Evolutionary conservation across 257 asterid species (phyloP), one percentile per base, ranked within the genome.

Genomic region (Solanum chilense): DNA sequence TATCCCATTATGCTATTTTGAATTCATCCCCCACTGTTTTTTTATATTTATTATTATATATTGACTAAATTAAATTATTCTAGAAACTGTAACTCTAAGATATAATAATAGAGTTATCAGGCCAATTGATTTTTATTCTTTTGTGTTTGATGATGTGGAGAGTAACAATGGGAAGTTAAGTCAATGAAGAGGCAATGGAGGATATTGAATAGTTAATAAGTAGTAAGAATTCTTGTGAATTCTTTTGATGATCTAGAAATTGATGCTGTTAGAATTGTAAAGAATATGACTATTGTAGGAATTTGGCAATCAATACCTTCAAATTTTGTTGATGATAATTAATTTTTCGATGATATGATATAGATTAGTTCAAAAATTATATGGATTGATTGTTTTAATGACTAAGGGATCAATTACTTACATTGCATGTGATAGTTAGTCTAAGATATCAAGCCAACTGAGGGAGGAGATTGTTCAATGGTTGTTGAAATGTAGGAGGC

Each of bases 221-320:
- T 1, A 7, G 9, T 8, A 39, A 39, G 42, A 39, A 39, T 39
- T 39, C 42, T 39, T 7, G 42, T 39, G 10, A 39, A 39, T 8
- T 2, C 42, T 7, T 39, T 39, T 39, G 42, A 39, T 39, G 42
- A 39, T 39, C 8, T 39, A 8, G 42, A 39, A 39, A 7, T 39
- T 39, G 42, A 39, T 39, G 9, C 42, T 39, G 7, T 8, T 31
- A 86, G 62, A 35, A 66, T 41, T 66, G 6, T 85, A 16, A 70
- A 70, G 39, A 35, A 5, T 35, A 6, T 35, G 39, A 5, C 39
- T 5, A 35, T 35, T 35, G 39, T 35, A 7, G n/a, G 64, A 7
- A 25, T 89, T 56, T 88, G 90, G 12, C 91, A 90, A 4, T 85
- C 78, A 37, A 49, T 86, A 66, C 83, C 88, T 52, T 6, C 23